Base-by-base conservation (phyloP, 441 rosid species). In the Adansonia madagascariensis region DNA sequence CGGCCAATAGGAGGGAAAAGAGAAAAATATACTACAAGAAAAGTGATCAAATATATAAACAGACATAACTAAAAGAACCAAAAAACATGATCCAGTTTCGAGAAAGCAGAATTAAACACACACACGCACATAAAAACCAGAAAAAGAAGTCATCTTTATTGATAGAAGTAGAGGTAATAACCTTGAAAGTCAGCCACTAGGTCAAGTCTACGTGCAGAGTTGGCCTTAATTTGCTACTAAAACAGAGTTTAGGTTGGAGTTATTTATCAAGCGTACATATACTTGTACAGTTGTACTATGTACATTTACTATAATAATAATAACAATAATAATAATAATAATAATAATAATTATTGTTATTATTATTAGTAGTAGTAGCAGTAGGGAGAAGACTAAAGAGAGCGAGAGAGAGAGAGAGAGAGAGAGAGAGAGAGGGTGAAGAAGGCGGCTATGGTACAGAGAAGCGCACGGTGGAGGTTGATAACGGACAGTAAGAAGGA, bases 361-460 rank as follows among this genome's bases (percentile, higher is more conserved):
- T 41, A 41, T 41, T 41, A 41, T 0, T 41, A 6, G 6, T 39
- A 39, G 4, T 39, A 39, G 4, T 39, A 39, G 31, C 1, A 27
- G 2, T 39, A 5, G 5, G 43, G 43, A 5, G 3, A 39, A 39
- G 43, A 39, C 43, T 53, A 53, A 7, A 56, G 4, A 17, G 27
- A 2, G 11, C 12, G 55, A 50, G n/a, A 41, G 44, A 31, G 12
- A 10, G 27, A 2, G 11, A 50, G 55, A 50, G n/a, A 41, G 44
- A 31, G 12, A 10, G 55, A 50, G 55, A 50, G n/a, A 50, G n/a
- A 12, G 55, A 50, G 17, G 55, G 12, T 50, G 55, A 57, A 57
- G 62, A 57, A 4, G 62, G 62, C 62, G 62, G 62, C 24, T 18
- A 18, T 57, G 62, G 14, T 57, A 57, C 62, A 57, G 62, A 57